A percentile compares a stretch with the other conserved stretches of the same genome.
These are phyloP conservation scores for Chlamydomonas sp. DNA, from an alignment of 139 green algal species.

Conservation along the genomic window DNA sequence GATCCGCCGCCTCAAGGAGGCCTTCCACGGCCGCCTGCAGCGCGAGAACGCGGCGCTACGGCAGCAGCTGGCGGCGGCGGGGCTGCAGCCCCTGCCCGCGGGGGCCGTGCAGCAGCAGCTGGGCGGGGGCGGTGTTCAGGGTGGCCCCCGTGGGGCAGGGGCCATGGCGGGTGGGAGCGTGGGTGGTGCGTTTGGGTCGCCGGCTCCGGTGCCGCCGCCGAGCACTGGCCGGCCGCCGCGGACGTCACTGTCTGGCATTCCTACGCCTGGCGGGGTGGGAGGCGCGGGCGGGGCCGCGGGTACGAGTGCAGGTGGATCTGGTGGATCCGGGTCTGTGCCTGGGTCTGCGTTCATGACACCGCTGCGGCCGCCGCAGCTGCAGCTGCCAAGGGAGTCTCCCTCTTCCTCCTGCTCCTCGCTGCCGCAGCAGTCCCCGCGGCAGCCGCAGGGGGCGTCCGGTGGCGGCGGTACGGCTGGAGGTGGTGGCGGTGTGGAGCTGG, in stretches of 20 bases:
- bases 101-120: neutral
- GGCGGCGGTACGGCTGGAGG: neutral
- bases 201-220: neutral
- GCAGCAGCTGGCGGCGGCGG: neutral
- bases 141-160: neutral
- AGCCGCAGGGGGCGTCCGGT: neutral
- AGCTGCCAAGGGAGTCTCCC: too few relatives aligned
- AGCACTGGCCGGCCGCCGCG: too few relatives aligned
- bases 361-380: too few relatives aligned
- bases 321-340: too few relatives aligned
- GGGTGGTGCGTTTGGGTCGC: conserved; percentile 15
- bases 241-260: neutral
- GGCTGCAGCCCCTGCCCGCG: neutral
- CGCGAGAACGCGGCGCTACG: conserved; percentile 25
- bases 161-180: too few relatives aligned
- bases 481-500: neutral
- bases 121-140: neutral
- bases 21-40: conserved; percentile 31
- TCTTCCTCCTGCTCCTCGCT: neutral
- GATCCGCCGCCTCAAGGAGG: conserved; percentile 33
- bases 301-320: too few relatives aligned
- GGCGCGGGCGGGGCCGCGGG: neutral
- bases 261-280: neutral
- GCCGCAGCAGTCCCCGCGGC: neutral
- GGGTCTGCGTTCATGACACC: too few relatives aligned